phyloP scores from a whole-genome alignment of 164 flowering plant species.

The Stephania yunnanensis region DNA sequence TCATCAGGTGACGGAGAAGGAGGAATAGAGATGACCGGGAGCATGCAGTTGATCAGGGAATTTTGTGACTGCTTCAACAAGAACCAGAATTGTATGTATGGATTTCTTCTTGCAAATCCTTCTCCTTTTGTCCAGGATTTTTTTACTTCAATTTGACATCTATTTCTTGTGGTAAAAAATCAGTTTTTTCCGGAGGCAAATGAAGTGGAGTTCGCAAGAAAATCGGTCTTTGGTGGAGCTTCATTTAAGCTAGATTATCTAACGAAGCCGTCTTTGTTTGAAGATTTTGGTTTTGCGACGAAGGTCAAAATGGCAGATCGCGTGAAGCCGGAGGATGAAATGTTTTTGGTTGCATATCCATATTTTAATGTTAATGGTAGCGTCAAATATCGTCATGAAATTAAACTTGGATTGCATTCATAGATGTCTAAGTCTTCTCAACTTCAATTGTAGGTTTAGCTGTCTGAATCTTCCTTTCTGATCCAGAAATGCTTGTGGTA shows the following conservation, averaged over 20 bases:
- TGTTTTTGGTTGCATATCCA: slow-evolving; percentile 83
- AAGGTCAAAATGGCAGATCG: slow-evolving; percentile 89
- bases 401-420: neutral
- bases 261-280: slow-evolving; percentile 88
- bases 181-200: slow-evolving; percentile 98
- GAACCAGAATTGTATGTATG: slow-evolving; percentile 76
- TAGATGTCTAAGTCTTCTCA: neutral
- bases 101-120: neutral
- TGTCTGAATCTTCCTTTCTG: slow-evolving; percentile 9
- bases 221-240: slow-evolving; percentile 72
- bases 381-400: slow-evolving; percentile 3
- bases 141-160: neutral
- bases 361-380: slow-evolving; percentile 90
- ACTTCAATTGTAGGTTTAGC: neutral
- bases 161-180: slow-evolving; percentile 7
- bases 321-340: slow-evolving; percentile 82
- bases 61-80: slow-evolving; percentile 61
- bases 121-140: neutral
- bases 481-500: slow-evolving; percentile 91
- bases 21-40: slow-evolving; percentile 90
- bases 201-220: slow-evolving; percentile 80
- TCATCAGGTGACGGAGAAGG: slow-evolving; percentile 95
- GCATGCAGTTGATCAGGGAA: slow-evolving; percentile 84
- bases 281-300: slow-evolving; percentile 77
- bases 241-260: slow-evolving; percentile 81